These are phyloP conservation scores for Fallopia convolvulus DNA, from an alignment of 148 eudicot species.

Conservation along the genomic window DNA sequence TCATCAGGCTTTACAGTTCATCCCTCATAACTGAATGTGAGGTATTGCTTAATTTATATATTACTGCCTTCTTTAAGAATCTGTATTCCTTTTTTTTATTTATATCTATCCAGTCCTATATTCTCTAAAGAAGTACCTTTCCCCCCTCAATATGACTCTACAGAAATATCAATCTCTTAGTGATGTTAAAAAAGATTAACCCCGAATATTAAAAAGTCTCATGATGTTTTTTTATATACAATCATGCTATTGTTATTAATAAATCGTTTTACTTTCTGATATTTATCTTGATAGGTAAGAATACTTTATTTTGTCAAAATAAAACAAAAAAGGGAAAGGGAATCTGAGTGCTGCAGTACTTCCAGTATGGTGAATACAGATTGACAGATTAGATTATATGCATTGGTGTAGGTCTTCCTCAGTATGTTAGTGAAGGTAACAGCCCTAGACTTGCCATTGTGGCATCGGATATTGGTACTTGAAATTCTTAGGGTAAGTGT, in stretches of 20 bases:
- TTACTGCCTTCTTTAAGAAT: not conserved
- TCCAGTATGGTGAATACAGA: not conserved
- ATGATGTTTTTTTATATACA: not conserved
- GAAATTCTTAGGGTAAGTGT: slow-evolving; percentile 86
- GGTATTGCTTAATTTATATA: slow-evolving; percentile 31
- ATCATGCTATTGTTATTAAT: not conserved
- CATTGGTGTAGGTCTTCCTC: slow-evolving; percentile 71
- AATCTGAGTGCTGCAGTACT: not conserved
- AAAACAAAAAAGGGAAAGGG: not conserved
- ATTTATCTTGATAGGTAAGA: not conserved
- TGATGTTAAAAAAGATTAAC: not conserved
- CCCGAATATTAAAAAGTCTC: not conserved
- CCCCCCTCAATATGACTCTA: not conserved
- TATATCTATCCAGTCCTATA: not conserved
- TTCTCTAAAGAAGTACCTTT: not conserved
- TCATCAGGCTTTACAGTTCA: slow-evolving; percentile 89
- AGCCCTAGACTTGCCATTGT: slow-evolving; percentile 87
- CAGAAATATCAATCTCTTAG: not conserved
- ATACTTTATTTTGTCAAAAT: not conserved
- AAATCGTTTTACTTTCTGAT: not conserved
- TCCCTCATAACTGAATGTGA: slow-evolving; percentile 87
- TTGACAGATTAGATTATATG: slow-evolving; percentile 4
- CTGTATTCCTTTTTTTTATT: not conserved
- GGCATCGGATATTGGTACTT: slow-evolving; percentile 99
- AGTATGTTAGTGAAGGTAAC: slow-evolving; percentile 87